These are phyloP conservation scores for Rhizopus stolonifer DNA, from an alignment of 371 early-diverging fungal genomes.

Conservation along the genomic window DNA sequence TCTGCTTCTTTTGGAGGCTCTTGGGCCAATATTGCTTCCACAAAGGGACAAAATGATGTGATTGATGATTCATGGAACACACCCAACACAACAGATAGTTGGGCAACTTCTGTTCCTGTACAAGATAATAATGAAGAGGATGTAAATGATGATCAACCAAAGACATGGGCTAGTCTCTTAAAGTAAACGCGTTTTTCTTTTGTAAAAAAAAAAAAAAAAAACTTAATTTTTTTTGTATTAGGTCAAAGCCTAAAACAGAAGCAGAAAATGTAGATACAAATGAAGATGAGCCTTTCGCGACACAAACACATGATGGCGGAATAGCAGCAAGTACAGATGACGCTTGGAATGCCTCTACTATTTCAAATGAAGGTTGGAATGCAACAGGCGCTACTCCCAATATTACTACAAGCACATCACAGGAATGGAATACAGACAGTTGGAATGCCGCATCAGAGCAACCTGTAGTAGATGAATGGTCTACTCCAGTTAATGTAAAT, in stretches of 20 bases:
- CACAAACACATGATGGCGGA: slow-evolving; percentile 5
- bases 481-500: slow-evolving; percentile 16
- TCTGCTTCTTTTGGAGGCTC: slow-evolving; percentile 29
- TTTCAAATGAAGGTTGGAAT: slow-evolving; percentile 18
- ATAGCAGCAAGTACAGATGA: no score
- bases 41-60: slow-evolving; percentile 17
- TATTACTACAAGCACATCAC: slow-evolving; percentile 2
- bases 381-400: slow-evolving; percentile 19
- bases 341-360: no score
- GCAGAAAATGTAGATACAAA: slow-evolving; percentile 26
- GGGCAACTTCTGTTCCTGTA: slow-evolving; percentile 17
- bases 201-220: not conserved
- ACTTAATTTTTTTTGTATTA: slow-evolving; percentile 5
- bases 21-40: slow-evolving; percentile 45
- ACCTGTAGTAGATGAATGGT: slow-evolving; percentile 23
- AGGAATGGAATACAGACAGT: slow-evolving; percentile 17
- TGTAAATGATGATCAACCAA: slow-evolving; percentile 35
- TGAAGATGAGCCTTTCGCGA: slow-evolving; percentile 3
- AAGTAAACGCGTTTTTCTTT: slow-evolving; percentile 50
- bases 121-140: slow-evolving; percentile 3
- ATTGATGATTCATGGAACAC: slow-evolving; percentile 22
- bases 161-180: slow-evolving; percentile 80
- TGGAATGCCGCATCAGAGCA: slow-evolving; percentile 25
- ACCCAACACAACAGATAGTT: slow-evolving; percentile 14
- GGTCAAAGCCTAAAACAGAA: slow-evolving; percentile 45